Evolutionary conservation across 1,139 yeast species (phyloP).

Genomic region (Arxiozyma heterogenica): DNA sequence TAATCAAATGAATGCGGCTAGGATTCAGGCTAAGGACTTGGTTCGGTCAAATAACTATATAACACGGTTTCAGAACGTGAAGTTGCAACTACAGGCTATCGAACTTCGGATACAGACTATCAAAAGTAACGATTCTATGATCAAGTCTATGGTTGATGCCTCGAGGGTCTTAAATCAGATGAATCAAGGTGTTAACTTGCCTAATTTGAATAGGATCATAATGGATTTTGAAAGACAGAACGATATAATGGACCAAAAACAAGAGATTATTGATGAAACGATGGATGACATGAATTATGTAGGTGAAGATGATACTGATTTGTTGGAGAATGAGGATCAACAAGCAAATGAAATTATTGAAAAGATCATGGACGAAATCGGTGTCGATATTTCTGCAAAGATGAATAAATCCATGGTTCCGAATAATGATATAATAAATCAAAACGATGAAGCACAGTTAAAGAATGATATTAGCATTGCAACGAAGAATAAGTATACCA

Average conservation of each 20-base stretch:
- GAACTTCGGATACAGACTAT: conserved; percentile 85
- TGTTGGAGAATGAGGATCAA: conserved; percentile 61
- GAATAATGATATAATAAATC: conserved; percentile 34
- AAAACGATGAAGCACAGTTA: neutral
- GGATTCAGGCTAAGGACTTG: conserved; percentile 90
- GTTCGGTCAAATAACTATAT: conserved; percentile 77
- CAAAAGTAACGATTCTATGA: conserved; percentile 91
- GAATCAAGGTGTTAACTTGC: conserved; percentile 85
- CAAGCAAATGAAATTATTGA: conserved; percentile 89
- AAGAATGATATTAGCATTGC: neutral
- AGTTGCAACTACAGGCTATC: conserved; percentile 90
- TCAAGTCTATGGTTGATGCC: conserved; percentile 92
- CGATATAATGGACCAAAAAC: conserved; percentile 96
- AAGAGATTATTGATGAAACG: conserved; percentile 90
- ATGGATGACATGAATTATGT: conserved; percentile 30
- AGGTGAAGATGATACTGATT: conserved; percentile 41
- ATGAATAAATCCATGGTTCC: conserved; percentile 62
- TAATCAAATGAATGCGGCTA: conserved; percentile 83
- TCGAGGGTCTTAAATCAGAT: conserved; percentile 74
- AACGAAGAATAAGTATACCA: conserved; percentile 31
- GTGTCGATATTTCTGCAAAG: conserved; percentile 66
- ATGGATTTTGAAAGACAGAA: conserved; percentile 93
- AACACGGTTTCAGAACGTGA: conserved; percentile 86
- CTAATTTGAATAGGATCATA: conserved; percentile 79
- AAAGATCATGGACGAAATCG: conserved; percentile 91